Evolutionary conservation across 805 yeast genomes (phyloP), one percentile per base, ranked within the genome.

Genomic region (Kluyveromyces nonfermentans): DNA sequence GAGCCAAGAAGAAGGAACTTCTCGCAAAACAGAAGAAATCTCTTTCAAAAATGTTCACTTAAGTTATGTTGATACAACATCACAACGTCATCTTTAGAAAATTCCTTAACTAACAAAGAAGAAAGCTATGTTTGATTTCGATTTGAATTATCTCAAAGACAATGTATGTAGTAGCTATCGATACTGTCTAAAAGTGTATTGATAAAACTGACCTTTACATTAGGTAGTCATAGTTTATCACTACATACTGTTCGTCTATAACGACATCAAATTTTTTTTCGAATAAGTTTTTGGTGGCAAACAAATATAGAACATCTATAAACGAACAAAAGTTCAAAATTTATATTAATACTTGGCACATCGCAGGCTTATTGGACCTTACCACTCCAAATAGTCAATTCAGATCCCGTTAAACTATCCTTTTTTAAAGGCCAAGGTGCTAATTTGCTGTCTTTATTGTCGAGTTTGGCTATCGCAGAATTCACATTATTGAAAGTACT

Each of bases 11-110:
- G 42, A 75, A 75, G 50, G 64, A 64, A n/a, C 72, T 82, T 51
- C 72, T 69, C 43, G 78, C 80, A 42, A 80, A 80, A 59, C 85
- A 83, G 56, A 83, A 78, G 67, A 81, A 80, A 53, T 85, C 88
- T 1, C 73, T 80, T 69, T 69, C 85, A 44, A 84, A 82, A 60
- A 78, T 84, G 69, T 85, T 85, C 51, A 43, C 54, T 5, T 65
- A 51, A 45, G 20, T 15, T 41, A n/a, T n/a, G n/a, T n/a, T n/a
- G n/a, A n/a, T n/a, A n/a, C n/a, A n/a, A n/a, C n/a, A n/a, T n/a
- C n/a, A n/a, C n/a, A n/a, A n/a, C n/a, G n/a, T n/a, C n/a, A n/a
- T n/a, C n/a, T n/a, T n/a, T n/a, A n/a, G n/a, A n/a, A n/a, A n/a
- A n/a, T n/a, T n/a, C n/a, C n/a, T n/a, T n/a, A n/a, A n/a, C n/a